A percentile compares a stretch with the other conserved stretches of the same genome.
phyloP scores from a whole-genome alignment of 2,329 filamentous ascomycete species.

The Claviceps sp. region DNA sequence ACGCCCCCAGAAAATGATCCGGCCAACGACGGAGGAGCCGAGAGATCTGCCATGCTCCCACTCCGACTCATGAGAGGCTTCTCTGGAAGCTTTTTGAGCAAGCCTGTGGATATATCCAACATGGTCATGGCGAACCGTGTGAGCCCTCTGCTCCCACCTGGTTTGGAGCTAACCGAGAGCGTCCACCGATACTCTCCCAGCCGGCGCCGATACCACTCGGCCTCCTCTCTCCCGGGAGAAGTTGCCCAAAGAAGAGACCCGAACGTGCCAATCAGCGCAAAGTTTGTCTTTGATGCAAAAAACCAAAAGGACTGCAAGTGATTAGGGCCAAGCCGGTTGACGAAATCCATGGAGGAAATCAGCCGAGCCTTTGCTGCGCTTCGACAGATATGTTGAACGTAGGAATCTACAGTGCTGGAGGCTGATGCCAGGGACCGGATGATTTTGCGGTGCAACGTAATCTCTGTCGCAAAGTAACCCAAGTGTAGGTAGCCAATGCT shows the following conservation, averaged over 20 bases:
- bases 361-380: slow-evolving; percentile 86
- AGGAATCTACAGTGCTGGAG: slow-evolving; percentile 47
- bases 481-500: slow-evolving; percentile 72
- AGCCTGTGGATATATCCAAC: slow-evolving; percentile 56
- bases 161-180: slow-evolving; percentile 69
- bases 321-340: slow-evolving; percentile 75
- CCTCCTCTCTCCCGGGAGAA: slow-evolving; percentile 74
- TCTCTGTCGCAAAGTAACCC: slow-evolving; percentile 87
- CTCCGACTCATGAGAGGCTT: slow-evolving; percentile 52
- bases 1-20: slow-evolving; percentile 19
- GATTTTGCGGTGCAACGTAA: slow-evolving; percentile 82
- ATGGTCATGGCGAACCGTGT: slow-evolving; percentile 66
- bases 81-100: slow-evolving; percentile 56
- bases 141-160: slow-evolving; percentile 42
- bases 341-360: slow-evolving; percentile 94
- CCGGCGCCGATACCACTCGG: slow-evolving; percentile 78
- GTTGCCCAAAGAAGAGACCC: slow-evolving; percentile 83
- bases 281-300: slow-evolving; percentile 77
- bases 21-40: slow-evolving; percentile 10
- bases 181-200: slow-evolving; percentile 92
- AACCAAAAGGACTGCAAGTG: slow-evolving; percentile 92
- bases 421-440: slow-evolving; percentile 57
- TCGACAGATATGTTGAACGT: slow-evolving; percentile 83
- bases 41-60: slow-evolving; percentile 36
- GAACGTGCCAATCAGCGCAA: slow-evolving; percentile 89